phyloP scores from a whole-genome alignment of 169 alveolate genomes.

The Eimeria falciformis region DNA sequence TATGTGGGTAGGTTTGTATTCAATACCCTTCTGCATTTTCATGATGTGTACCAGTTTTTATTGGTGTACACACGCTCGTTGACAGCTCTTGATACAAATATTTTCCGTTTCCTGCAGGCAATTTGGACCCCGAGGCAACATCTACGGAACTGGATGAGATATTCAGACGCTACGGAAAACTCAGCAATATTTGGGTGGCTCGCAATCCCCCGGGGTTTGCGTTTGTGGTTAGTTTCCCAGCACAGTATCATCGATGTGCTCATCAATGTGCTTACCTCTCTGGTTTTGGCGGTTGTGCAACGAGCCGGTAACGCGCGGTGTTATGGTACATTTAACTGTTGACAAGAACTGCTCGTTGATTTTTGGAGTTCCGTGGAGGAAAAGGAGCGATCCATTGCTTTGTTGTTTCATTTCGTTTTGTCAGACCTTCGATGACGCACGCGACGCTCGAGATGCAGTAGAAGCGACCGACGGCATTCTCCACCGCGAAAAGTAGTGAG shows the following conservation, averaged over 20 bases:
- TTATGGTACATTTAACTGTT: no score
- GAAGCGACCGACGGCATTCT: slow-evolving; percentile 67
- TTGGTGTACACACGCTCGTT: neutral
- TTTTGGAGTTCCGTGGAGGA: no score
- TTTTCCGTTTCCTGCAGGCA: slow-evolving; percentile 34
- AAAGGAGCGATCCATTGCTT: neutral
- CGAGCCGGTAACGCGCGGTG: no score
- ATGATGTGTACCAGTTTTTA: neutral
- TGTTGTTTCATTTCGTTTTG: neutral
- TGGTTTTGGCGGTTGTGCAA: no score
- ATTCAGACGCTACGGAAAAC: slow-evolving; percentile 75
- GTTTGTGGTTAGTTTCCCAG: slow-evolving; percentile 69
- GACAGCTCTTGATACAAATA: neutral
- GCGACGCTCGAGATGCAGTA: slow-evolving; percentile 65
- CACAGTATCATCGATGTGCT: no score
- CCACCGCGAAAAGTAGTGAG: slow-evolving; percentile 68
- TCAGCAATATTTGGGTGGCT: slow-evolving; percentile 81
- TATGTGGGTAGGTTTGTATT: slow-evolving; percentile 51
- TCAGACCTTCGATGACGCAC: slow-evolving; percentile 54
- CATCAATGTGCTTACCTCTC: no score
- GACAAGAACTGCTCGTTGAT: no score
- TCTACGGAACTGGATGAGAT: slow-evolving; percentile 73
- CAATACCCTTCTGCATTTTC: neutral
- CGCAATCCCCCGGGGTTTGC: slow-evolving; percentile 82
- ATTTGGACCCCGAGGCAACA: slow-evolving; percentile 64